Conservation (phyloP, 2,329 filamentous ascomycete genomes). For the Zymoseptoria tritici region DNA sequence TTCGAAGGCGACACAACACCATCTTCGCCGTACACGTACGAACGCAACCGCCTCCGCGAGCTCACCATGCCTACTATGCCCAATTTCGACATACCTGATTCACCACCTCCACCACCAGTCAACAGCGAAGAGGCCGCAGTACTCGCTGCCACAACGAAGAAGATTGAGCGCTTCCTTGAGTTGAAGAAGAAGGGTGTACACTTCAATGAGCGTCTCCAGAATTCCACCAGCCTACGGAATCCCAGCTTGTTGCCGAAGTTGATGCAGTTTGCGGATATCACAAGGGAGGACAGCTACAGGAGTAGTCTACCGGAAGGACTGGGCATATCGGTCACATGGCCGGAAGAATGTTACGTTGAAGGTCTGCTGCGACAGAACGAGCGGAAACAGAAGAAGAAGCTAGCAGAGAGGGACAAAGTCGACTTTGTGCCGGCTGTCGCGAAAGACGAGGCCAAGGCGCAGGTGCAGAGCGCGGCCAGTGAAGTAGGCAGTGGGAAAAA, state of each 20-base stretch:
- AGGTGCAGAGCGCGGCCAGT: slow-evolving; percentile 3
- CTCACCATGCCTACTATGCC: slow-evolving; percentile 66
- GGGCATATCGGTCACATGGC: slow-evolving; percentile 35
- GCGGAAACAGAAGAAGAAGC: slow-evolving; percentile 34
- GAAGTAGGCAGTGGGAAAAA: slow-evolving; percentile 5
- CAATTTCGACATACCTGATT: slow-evolving; percentile 66
- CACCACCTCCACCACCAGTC: slow-evolving; percentile 50
- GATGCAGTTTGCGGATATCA: slow-evolving; percentile 58
- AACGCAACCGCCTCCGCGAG: slow-evolving; percentile 58
- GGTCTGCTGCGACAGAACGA: slow-evolving; percentile 27
- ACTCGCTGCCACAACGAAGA: slow-evolving; percentile 47
- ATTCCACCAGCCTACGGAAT: slow-evolving; percentile 61
- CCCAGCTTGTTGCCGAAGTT: slow-evolving; percentile 66
- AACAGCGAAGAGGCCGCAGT: slow-evolving; percentile 23
- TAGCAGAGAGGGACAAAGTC: slow-evolving; percentile 24
- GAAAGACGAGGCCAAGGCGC: slow-evolving; percentile 3
- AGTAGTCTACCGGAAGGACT: slow-evolving; percentile 45
- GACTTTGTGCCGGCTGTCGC: slow-evolving; percentile 25
- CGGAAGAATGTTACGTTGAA: slow-evolving; percentile 38
- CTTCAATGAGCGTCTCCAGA: slow-evolving; percentile 68
- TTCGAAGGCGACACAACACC: slow-evolving; percentile 10
- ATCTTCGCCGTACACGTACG: slow-evolving; percentile 60
- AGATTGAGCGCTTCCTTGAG: slow-evolving; percentile 65
- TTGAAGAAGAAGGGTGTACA: slow-evolving; percentile 71
- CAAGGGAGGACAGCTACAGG: slow-evolving; percentile 54